Evolutionary conservation across 306 rosid species (phyloP), one percentile per base, ranked within the genome.

Genomic region (Prunus kanzakura): DNA sequence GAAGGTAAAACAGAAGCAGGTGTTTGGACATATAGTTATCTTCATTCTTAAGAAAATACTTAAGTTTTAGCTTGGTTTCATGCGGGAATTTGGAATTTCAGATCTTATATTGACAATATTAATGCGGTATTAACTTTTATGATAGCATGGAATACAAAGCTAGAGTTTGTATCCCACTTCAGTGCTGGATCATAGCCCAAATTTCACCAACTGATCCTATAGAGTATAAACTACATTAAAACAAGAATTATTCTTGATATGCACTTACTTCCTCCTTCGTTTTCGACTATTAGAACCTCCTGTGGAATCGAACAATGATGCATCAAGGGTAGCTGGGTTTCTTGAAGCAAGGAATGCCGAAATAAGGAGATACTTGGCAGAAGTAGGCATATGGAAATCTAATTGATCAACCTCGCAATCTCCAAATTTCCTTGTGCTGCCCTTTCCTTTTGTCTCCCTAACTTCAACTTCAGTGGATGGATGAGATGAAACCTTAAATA

Each of bases 261-360:
- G 68, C 38, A 85, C 94, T 88, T 88, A 90, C 96, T 88, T 91
- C 84, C 92, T 89, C 87, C 79, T 92, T 63, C 96, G 84, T 80
- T 92, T 95, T 51, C 86, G 89, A 80, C 73, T 90, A 84, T 83
- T 85, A 75, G 89, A 84, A 58, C 93, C 98, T 77, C 97, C 93
- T 57, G 83, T 92, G 52, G 97, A 88, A 86, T 95, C 96, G 72
- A 95, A 95, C 76, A 95, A 86, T 27, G 98, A 95, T 64, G 96
- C 97, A 78, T 95, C 97, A 72, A 95, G 93, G 20, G 99, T 95
- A 51, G 97, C 97, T 54, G 97, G 97, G 65, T 95, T 95, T 92
- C 97, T 80, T 75, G 98, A 94, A 79, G 98, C 97, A 84, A 94
- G 95, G 78, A 87, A 94, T 61, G 96, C 97, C n/a, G 98, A 92